These are phyloP conservation scores for Globisporangium spinosum DNA, from an alignment of 352 stramenopile genomes.

Conservation along the genomic window DNA sequence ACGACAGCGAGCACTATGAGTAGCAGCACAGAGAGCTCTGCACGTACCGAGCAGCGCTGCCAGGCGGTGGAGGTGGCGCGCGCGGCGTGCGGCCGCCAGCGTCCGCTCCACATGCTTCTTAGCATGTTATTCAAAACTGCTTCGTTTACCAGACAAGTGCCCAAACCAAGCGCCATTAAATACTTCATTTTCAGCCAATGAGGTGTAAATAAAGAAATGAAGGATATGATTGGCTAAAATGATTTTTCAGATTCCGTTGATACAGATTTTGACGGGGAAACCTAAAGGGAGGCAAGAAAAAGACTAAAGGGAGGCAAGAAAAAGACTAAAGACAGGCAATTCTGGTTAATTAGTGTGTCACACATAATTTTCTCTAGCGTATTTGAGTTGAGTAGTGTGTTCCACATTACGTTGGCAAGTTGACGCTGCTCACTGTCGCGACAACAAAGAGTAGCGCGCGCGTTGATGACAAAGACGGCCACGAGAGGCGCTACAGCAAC, in stretches of 20 bases:
- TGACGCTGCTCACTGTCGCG: too few relatives aligned
- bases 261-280: too few relatives aligned
- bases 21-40: too few relatives aligned
- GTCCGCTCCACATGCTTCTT: constrained; percentile 9
- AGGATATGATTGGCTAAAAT: neutral
- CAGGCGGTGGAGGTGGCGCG: constrained; percentile 4
- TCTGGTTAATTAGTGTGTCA: neutral
- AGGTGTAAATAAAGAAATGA: neutral
- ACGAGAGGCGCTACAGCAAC: too few relatives aligned
- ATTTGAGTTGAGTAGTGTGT: too few relatives aligned
- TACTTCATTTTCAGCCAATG: neutral
- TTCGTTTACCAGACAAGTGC: neutral
- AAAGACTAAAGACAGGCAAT: neutral
- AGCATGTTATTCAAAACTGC: neutral
- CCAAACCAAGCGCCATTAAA: neutral
- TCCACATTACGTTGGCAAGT: too few relatives aligned
- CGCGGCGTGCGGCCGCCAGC: constrained; percentile 4
- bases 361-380: neutral
- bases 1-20: too few relatives aligned
- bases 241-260: neutral
- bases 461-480: too few relatives aligned
- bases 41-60: constrained; percentile 9
- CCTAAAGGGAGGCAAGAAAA: too few relatives aligned
- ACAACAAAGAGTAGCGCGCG: too few relatives aligned
- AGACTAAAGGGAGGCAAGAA: neutral